These are phyloP conservation scores for Mantamonas sphyraenae DNA, from an alignment of 78 protist genomes.

Conservation along the genomic window DNA sequence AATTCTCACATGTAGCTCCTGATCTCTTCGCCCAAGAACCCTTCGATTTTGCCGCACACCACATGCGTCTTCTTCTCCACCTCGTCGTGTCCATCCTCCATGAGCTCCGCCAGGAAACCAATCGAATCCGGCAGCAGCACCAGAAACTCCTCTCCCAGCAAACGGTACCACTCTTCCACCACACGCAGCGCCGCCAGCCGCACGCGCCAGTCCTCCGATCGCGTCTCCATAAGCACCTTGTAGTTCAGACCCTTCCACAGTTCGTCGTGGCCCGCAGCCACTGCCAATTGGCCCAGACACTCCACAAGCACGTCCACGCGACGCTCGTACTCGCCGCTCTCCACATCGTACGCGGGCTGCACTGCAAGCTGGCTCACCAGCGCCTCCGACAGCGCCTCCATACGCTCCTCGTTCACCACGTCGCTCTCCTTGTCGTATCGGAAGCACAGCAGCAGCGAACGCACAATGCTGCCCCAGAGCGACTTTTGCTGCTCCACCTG, in stretches of 20 bases:
- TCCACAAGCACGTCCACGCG: constrained; percentile 15
- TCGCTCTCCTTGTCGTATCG: constrained; percentile 19
- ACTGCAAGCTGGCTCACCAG: constrained; percentile 37
- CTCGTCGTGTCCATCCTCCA: constrained; percentile 21
- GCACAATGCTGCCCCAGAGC: constrained; percentile 10
- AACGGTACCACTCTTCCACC: constrained; percentile 30
- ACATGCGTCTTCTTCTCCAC: neutral
- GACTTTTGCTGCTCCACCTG: neutral
- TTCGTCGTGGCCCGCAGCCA: constrained; percentile 37
- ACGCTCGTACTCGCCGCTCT: neutral
- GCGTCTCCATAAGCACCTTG: constrained; percentile 44
- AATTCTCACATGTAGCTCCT: neutral
- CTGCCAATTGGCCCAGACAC: constrained; percentile 50
- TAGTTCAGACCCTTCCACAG: constrained; percentile 58
- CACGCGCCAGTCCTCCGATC: constrained; percentile 26
- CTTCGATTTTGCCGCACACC: neutral
- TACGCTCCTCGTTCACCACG: constrained; percentile 26
- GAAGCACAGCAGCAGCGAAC: constrained; percentile 33
- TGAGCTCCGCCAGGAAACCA: constrained; percentile 54
- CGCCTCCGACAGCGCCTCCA: constrained; percentile 21
- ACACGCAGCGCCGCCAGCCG: constrained; percentile 32
- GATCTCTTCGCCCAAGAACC: neutral
- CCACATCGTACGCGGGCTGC: neutral
- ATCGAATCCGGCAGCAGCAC: constrained; percentile 60
- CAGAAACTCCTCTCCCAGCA: constrained; percentile 53